Evolutionary conservation across 108 stramenopile species (phyloP).

Genomic region (Chaetoceros tenuissimus): DNA sequence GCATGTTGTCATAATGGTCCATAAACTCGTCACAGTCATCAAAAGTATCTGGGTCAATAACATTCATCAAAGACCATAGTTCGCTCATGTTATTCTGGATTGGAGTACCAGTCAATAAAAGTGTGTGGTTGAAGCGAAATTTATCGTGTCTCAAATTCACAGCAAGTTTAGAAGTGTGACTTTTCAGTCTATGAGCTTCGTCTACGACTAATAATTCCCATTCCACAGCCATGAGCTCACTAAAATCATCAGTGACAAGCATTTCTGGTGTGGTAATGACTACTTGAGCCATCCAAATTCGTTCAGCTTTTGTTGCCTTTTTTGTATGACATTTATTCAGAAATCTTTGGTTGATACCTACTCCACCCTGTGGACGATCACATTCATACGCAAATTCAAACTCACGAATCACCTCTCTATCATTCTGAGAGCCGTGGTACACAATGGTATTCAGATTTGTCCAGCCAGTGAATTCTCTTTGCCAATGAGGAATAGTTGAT

Average conservation of each 20-base stretch:
- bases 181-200: conserved; percentile 96
- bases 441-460: conserved; percentile 92
- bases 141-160: conserved; percentile 62
- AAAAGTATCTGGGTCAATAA: conserved; percentile 64
- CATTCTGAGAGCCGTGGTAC: conserved; percentile 83
- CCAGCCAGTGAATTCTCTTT: conserved; percentile 86
- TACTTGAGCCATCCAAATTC: conserved; percentile 82
- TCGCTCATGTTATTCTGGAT: conserved; percentile 86
- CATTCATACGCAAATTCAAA: conserved; percentile 68
- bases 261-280: conserved; percentile 90
- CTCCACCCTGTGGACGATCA: conserved; percentile 41
- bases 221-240: conserved; percentile 62
- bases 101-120: conserved; percentile 94
- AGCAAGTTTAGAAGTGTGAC: conserved; percentile 86
- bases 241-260: conserved; percentile 70
- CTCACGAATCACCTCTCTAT: conserved; percentile 68
- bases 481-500: conserved; percentile 92
- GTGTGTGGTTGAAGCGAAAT: conserved; percentile 62
- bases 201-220: conserved; percentile 93
- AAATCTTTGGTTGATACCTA: conserved; percentile 52
- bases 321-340: conserved; percentile 41
- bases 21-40: conserved; percentile 60
- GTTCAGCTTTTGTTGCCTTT: conserved; percentile 25
- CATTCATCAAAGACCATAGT: conserved; percentile 86
- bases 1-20: conserved; percentile 79